These are phyloP conservation scores for Annulohypoxylon bovei DNA, from an alignment of 495 filamentous ascomycete species.

Conservation along the genomic window DNA sequence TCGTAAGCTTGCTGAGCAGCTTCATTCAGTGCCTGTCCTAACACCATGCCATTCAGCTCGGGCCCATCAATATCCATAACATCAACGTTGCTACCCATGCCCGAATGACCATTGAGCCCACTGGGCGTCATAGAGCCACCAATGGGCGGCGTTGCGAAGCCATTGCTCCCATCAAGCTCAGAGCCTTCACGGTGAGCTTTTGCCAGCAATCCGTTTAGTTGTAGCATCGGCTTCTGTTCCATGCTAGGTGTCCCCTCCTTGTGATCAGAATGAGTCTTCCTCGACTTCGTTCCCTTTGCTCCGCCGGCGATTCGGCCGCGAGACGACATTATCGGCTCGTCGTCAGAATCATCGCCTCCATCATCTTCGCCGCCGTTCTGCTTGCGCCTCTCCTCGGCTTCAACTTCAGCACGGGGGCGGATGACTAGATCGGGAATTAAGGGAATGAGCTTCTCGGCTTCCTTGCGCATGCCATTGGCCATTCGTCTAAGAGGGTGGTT, in stretches of 20 bases:
- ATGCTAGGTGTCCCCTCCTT: slow-evolving; percentile 82
- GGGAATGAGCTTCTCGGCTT: slow-evolving; percentile 93
- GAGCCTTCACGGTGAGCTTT: slow-evolving; percentile 60
- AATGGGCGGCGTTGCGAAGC: slow-evolving; percentile 83
- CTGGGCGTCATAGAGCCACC: slow-evolving; percentile 80
- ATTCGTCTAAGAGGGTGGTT: slow-evolving; percentile 90
- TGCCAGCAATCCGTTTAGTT: slow-evolving; percentile 62
- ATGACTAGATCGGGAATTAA: slow-evolving; percentile 94
- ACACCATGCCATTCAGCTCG: slow-evolving; percentile 67
- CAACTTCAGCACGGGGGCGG: slow-evolving; percentile 89
- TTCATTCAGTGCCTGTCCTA: slow-evolving; percentile 62
- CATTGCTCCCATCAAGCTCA: slow-evolving; percentile 76
- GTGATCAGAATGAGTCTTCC: slow-evolving; percentile 78
- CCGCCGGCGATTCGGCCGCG: slow-evolving; percentile 89
- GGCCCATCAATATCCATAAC: slow-evolving; percentile 83
- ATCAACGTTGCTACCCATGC: slow-evolving; percentile 76
- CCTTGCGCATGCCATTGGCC: slow-evolving; percentile 94
- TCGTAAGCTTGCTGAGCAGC: slow-evolving; percentile 67
- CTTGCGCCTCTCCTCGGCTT: slow-evolving; percentile 90
- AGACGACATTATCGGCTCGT: slow-evolving; percentile 98
- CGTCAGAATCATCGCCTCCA: slow-evolving; percentile 88
- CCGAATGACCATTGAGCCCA: slow-evolving; percentile 73
- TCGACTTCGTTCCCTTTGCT: slow-evolving; percentile 76
- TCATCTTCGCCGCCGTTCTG: slow-evolving; percentile 82
- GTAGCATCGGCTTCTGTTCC: slow-evolving; percentile 67